Percentiles rank a stretch among this genome's conserved stretches.
These are phyloP conservation scores for Paralagenidium karlingii DNA, from an alignment of 352 stramenopile species.

Conservation along the genomic window DNA sequence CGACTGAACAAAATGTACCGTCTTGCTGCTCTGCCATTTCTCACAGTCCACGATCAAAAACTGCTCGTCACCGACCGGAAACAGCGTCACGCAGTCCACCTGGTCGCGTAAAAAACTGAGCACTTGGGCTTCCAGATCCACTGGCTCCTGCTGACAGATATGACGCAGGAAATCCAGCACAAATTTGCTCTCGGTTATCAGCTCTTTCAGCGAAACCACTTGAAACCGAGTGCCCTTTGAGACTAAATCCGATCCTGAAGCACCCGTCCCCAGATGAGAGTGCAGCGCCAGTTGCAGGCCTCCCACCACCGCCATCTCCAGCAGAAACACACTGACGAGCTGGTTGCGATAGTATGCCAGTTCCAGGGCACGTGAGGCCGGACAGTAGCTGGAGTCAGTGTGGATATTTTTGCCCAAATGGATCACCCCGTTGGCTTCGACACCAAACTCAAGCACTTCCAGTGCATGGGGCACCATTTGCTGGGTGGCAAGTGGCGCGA, in stretches of 20 bases:
- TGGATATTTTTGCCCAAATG: constrained; percentile 38
- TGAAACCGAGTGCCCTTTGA: too few species aligned
- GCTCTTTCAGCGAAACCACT: constrained; percentile 10
- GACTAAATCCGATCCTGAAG: too few species aligned
- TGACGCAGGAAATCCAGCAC: constrained; percentile 54
- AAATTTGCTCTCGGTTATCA: constrained; percentile 26
- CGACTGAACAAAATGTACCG: constrained; percentile 45
- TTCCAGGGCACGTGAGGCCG: constrained; percentile 29
- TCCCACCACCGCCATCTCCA: constrained; percentile 54
- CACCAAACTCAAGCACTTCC: constrained; percentile 36
- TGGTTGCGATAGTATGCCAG: constrained; percentile 82
- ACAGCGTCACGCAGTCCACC: constrained; percentile 3
- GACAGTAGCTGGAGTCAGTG: too few species aligned
- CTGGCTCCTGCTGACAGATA: constrained; percentile 22
- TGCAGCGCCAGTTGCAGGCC: too few species aligned
- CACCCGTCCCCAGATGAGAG: constrained; percentile 17
- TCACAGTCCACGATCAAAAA: constrained; percentile 2
- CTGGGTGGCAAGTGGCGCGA: constrained; percentile 44
- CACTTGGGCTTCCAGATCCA: constrained; percentile 19
- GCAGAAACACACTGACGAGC: constrained; percentile 65
- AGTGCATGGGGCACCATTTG: constrained; percentile 46
- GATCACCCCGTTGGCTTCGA: constrained; percentile 23
- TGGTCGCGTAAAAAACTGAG: too few species aligned
- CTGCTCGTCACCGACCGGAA: constrained; percentile 4
- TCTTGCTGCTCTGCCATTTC: constrained; percentile 9